These are phyloP conservation scores for Geotrichum bryndzae DNA, from an alignment of 1,139 yeast species.

Conservation along the genomic window DNA sequence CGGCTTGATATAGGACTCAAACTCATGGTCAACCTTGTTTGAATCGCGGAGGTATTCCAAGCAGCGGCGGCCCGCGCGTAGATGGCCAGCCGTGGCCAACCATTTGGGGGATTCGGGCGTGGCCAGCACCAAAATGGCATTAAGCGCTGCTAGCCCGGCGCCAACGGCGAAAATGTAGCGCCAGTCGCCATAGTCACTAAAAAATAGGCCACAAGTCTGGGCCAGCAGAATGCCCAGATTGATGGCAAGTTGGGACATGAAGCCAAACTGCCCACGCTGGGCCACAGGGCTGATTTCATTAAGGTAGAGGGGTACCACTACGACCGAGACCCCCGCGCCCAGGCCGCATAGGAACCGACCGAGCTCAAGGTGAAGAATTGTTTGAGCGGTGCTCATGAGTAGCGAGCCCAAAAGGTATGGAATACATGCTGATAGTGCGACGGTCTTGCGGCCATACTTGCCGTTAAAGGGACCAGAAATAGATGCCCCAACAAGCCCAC, in stretches of 20 bases:
- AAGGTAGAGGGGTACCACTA: slow-evolving; percentile 73
- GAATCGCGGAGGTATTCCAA: slow-evolving; percentile 34
- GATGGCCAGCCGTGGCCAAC: slow-evolving; percentile 43
- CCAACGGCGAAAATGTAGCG: slow-evolving; percentile 60
- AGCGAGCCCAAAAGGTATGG: slow-evolving; percentile 64
- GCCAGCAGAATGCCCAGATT: slow-evolving; percentile 78
- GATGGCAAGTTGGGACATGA: slow-evolving; percentile 81
- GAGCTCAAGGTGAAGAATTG: slow-evolving; percentile 43
- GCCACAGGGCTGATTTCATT: slow-evolving; percentile 70
- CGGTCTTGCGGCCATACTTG: slow-evolving; percentile 53
- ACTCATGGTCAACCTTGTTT: slow-evolving; percentile 27
- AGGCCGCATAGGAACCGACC: slow-evolving; percentile 79
- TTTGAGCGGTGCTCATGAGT: slow-evolving; percentile 49
- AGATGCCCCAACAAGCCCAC: slow-evolving; percentile 77
- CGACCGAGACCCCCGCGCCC: slow-evolving; percentile 84
- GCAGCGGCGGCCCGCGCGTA: slow-evolving; percentile 36
- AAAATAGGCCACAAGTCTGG: slow-evolving; percentile 62
- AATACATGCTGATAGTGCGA: slow-evolving; percentile 51
- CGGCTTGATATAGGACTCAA: slow-evolving; percentile 15
- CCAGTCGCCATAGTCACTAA: slow-evolving; percentile 68
- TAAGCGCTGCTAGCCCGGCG: slow-evolving; percentile 46
- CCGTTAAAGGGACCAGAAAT: slow-evolving; percentile 70
- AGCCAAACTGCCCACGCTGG: slow-evolving; percentile 71
- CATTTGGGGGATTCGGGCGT: slow-evolving; percentile 84
- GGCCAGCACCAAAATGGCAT: slow-evolving; percentile 43